Conservation (phyloP, 768 basidiomycete species). For the Leccinum longicurvipes region DNA sequence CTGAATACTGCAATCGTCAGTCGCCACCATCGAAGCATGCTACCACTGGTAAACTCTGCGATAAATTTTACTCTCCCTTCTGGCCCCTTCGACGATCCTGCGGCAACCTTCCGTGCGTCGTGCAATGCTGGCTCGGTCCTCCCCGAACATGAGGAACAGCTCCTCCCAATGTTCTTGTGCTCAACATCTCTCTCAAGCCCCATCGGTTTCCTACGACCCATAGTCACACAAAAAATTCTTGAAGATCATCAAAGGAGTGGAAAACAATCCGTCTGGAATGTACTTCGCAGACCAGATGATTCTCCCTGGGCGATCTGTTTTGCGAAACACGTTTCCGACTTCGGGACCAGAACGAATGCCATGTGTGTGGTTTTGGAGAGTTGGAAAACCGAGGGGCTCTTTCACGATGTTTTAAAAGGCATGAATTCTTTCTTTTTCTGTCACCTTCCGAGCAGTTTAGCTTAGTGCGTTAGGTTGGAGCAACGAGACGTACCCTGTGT, state of each 20-base stretch:
- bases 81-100: conserved; percentile 20
- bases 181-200: conserved; percentile 10
- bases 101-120: conserved; percentile 14
- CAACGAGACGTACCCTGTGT: conserved; percentile 25
- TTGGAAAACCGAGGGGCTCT: conserved; percentile 18
- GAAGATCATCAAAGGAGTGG: conserved; percentile 5
- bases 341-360: conserved; percentile 13
- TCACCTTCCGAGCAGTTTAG: neutral
- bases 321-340: conserved; percentile 14
- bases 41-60: conserved; percentile 23
- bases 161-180: conserved; percentile 20
- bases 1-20: neutral
- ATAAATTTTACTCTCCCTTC: conserved; percentile 27
- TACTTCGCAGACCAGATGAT: conserved; percentile 12
- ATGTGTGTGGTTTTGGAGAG: conserved; percentile 8
- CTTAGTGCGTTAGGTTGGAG: conserved; percentile 18
- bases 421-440: neutral
- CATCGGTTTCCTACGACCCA: conserved; percentile 20
- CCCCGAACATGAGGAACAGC: conserved; percentile 15
- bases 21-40: conserved; percentile 5
- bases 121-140: conserved; percentile 11
- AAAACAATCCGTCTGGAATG: conserved; percentile 15
- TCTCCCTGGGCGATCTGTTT: conserved; percentile 22
- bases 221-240: conserved; percentile 12
- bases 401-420: conserved; percentile 23